phyloP scores from a whole-genome alignment of 2,329 filamentous ascomycete species.

The Arthrinium puccinioides region DNA sequence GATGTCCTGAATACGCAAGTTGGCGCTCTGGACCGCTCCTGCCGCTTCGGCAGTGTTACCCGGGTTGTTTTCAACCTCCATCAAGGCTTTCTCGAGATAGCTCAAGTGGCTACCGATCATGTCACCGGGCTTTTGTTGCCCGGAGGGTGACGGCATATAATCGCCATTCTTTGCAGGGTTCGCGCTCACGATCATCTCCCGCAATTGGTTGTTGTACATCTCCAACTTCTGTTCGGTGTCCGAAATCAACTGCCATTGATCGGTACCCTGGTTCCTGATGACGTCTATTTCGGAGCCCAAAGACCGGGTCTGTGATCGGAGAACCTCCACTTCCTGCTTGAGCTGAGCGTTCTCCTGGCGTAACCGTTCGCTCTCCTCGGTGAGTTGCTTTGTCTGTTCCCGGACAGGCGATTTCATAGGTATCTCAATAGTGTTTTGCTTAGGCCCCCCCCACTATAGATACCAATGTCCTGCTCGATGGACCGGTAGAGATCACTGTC shows the following conservation, averaged over 20 bases:
- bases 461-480: constrained; percentile 56
- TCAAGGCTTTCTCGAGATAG: constrained; percentile 62
- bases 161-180: constrained; percentile 47
- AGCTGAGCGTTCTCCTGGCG: constrained; percentile 38
- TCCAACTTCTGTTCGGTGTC: constrained; percentile 61
- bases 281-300: constrained; percentile 27
- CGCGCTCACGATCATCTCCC: constrained; percentile 57
- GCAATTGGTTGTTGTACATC: constrained; percentile 57
- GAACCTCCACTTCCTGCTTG: constrained; percentile 21
- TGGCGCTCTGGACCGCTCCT: constrained; percentile 53
- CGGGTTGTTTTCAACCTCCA: constrained; percentile 53
- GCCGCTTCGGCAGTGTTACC: constrained; percentile 37
- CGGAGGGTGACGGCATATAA: constrained; percentile 35
- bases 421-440: constrained; percentile 45
- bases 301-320: constrained; percentile 25
- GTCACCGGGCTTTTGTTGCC: constrained; percentile 33
- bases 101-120: constrained; percentile 53
- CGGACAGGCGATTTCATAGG: constrained; percentile 50
- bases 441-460: constrained; percentile 20
- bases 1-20: constrained; percentile 51
- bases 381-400: constrained; percentile 44
- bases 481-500: constrained; percentile 67
- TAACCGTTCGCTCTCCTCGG: constrained; percentile 37
- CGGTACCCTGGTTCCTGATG: constrained; percentile 25
- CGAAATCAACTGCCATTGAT: constrained; percentile 44